These are phyloP conservation scores for Insectozyma bohioensis DNA, from an alignment of 1,139 yeast genomes.

Conservation along the genomic window DNA sequence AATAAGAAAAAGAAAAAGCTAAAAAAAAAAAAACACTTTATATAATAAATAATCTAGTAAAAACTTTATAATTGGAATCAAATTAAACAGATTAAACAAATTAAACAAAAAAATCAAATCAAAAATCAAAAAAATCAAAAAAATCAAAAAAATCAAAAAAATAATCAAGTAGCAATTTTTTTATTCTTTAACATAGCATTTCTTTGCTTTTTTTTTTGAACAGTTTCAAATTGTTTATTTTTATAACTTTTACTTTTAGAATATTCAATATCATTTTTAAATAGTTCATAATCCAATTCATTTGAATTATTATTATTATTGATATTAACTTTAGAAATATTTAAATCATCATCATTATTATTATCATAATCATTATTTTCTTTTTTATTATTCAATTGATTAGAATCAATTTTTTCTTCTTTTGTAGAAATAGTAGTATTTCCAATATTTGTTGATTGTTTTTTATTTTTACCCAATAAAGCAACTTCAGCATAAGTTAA, in stretches of 20 bases:
- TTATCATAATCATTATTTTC: slow-evolving; percentile 3
- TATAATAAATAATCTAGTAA: too few relatives aligned
- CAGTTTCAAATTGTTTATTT: slow-evolving; percentile 14
- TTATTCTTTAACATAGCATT: slow-evolving; percentile 7
- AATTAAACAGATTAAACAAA: too few relatives aligned
- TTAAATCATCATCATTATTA: slow-evolving; percentile 5
- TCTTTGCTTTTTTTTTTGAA: slow-evolving; percentile 16
- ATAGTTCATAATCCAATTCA: slow-evolving; percentile 10
- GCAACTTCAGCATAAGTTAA: slow-evolving; percentile 50
- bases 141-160: background rate
- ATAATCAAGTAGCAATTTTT: slow-evolving; percentile 1
- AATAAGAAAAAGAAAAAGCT: too few relatives aligned
- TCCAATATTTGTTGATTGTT: slow-evolving; percentile 7
- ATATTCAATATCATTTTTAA: slow-evolving; percentile 14
- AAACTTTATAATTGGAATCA: too few relatives aligned
- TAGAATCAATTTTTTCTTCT: slow-evolving; percentile 8
- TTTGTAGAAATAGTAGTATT: slow-evolving; percentile 6
- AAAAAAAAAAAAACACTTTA: too few relatives aligned
- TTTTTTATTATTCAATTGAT: slow-evolving; percentile 13
- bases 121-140: background rate
- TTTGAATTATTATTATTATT: too few relatives aligned
- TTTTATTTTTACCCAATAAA: slow-evolving; percentile 22
- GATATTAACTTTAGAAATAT: slow-evolving; percentile 2
- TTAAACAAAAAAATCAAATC: slow-evolving; percentile 1
- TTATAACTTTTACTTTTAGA: slow-evolving; percentile 13